phyloP scores from a whole-genome alignment of 208 protist genomes.

The Herpetomonas muscarum region DNA sequence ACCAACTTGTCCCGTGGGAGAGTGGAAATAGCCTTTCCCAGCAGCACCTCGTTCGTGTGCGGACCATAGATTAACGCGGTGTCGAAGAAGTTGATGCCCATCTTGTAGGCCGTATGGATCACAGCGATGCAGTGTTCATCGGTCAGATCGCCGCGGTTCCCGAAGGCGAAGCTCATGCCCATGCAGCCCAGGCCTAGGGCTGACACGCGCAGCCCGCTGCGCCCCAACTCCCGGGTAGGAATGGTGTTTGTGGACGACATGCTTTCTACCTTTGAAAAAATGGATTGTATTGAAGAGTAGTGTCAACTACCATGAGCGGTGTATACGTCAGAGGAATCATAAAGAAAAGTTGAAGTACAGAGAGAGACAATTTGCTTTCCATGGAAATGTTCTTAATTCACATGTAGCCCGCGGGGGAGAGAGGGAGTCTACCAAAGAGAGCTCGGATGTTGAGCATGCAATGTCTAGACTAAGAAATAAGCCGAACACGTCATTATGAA shows the following conservation, averaged over 20 bases:
- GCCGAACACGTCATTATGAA: too few relatives aligned
- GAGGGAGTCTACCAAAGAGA: too few relatives aligned
- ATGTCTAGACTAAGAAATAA: too few relatives aligned
- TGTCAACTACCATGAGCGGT: too few relatives aligned
- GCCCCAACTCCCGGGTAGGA: constrained; percentile 19
- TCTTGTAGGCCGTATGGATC: constrained; percentile 20
- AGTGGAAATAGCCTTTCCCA: constrained; percentile 19
- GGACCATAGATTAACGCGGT: constrained; percentile 31
- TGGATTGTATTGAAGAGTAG: too few relatives aligned
- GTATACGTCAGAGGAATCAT: too few relatives aligned
- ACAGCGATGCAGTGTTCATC: constrained; percentile 14
- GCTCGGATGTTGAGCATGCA: too few relatives aligned
- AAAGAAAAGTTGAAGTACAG: too few relatives aligned
- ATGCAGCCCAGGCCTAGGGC: constrained; percentile 33
- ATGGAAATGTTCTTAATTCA: too few relatives aligned
- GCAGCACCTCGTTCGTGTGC: constrained; percentile 23
- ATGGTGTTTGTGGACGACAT: not conserved
- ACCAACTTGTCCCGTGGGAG: constrained; percentile 22
- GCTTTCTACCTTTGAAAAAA: not conserved
- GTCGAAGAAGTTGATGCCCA: constrained; percentile 38
- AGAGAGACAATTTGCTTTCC: too few relatives aligned
- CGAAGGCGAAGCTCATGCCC: constrained; percentile 29
- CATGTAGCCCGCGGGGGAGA: too few relatives aligned
- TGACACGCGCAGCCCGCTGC: constrained; percentile 20
- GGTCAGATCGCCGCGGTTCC: constrained; percentile 7